These are phyloP conservation scores for Cordyceps javanica DNA, from an alignment of 2,329 filamentous ascomycete species.

Conservation along the genomic window DNA sequence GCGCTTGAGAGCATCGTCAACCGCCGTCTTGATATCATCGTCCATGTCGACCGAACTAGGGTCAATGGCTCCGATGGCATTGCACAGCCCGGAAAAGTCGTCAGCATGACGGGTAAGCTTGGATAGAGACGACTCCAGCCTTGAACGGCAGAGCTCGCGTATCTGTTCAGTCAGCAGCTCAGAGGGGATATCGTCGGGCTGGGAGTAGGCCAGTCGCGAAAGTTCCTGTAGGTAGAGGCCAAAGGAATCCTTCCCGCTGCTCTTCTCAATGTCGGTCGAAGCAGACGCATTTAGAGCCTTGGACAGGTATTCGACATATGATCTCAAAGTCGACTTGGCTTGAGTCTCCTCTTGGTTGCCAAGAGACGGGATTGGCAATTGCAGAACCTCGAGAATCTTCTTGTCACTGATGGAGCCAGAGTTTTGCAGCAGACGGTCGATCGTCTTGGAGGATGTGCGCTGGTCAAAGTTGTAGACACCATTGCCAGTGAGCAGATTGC, in stretches of 20 bases:
- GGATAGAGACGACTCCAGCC: slow-evolving; percentile 53
- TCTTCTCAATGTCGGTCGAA: slow-evolving; percentile 19
- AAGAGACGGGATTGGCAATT: slow-evolving; percentile 33
- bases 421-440: slow-evolving; percentile 65
- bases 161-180: slow-evolving; percentile 45
- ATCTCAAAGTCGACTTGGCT: slow-evolving; percentile 33
- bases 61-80: slow-evolving; percentile 48
- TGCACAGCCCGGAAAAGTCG: slow-evolving; percentile 47
- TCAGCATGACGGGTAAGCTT: slow-evolving; percentile 49
- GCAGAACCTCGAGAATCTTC: slow-evolving; percentile 42
- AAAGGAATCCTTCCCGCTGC: slow-evolving; percentile 25
- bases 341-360: slow-evolving; percentile 21
- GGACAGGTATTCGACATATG: slow-evolving; percentile 49
- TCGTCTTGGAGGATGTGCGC: slow-evolving; percentile 75
- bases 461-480: slow-evolving; percentile 79
- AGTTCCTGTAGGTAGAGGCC: slow-evolving; percentile 45
- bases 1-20: slow-evolving; percentile 44
- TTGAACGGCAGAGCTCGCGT: slow-evolving; percentile 47
- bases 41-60: slow-evolving; percentile 47
- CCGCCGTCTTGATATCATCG: slow-evolving; percentile 46
- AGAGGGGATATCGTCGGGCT: slow-evolving; percentile 33
- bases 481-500: slow-evolving; percentile 61
- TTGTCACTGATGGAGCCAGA: slow-evolving; percentile 52
- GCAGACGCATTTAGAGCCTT: slow-evolving; percentile 40
- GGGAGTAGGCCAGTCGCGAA: slow-evolving; percentile 49